Evolutionary conservation across 805 yeast species (phyloP).

Genomic region (Scheffersomyces coipomensis): DNA sequence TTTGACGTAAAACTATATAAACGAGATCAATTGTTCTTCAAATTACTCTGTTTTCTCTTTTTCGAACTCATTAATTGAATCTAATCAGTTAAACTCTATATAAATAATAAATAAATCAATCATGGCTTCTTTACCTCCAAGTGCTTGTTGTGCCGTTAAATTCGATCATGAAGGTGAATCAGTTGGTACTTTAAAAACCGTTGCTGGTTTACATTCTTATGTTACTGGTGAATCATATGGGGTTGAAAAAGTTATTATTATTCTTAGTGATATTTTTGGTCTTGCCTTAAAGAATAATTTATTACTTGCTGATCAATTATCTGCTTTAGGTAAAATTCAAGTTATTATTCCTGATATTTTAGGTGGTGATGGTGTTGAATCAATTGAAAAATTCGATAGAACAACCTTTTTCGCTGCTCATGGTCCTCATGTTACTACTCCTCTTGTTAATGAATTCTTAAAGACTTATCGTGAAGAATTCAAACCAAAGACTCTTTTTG

Average conservation of each 20-base stretch:
- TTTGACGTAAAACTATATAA: no score
- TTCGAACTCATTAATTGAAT: no score
- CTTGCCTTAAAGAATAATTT: conserved; percentile 52
- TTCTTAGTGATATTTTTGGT: conserved; percentile 73
- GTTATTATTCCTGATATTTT: conserved; percentile 77
- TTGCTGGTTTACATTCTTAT: conserved; percentile 42
- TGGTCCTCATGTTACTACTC: conserved; percentile 42
- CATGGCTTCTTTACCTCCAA: conserved; percentile 54
- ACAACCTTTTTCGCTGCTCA: conserved; percentile 56
- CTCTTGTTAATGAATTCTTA: conserved; percentile 51
- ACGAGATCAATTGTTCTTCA: no score
- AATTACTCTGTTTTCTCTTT: no score
- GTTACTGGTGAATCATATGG: conserved; percentile 24
- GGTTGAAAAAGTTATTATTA: conserved; percentile 51
- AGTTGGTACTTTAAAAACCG: conserved; percentile 37
- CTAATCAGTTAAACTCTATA: not conserved
- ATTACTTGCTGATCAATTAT: conserved; percentile 64
- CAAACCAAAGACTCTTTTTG: conserved; percentile 38
- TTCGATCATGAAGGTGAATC: conserved; percentile 51
- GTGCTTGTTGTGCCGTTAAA: conserved; percentile 45
- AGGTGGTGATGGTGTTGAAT: conserved; percentile 40
- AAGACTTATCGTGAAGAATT: conserved; percentile 38
- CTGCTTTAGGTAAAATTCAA: conserved; percentile 56
- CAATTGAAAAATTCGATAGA: conserved; percentile 11
- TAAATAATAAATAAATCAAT: not conserved